Percentiles rank a stretch among this genome's conserved stretches.
Conservation (phyloP, 2,329 filamentous ascomycete genomes). For the Aspergillus versicolor region DNA sequence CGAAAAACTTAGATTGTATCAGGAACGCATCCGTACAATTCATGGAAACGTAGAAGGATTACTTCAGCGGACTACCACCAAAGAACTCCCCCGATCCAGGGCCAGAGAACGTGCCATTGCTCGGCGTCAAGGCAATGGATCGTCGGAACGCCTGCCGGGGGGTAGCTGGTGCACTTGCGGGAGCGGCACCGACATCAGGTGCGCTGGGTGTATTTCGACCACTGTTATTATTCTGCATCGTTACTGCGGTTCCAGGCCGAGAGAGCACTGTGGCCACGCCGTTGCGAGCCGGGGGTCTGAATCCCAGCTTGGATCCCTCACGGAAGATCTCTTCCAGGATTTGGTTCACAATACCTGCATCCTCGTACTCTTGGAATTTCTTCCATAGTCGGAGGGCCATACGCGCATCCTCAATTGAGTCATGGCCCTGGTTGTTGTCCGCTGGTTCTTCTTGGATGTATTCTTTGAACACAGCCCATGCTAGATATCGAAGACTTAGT, state of each 20-base stretch:
- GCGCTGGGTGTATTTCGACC: constrained; percentile 45
- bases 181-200: constrained; percentile 30
- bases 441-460: constrained; percentile 82
- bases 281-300: constrained; percentile 53
- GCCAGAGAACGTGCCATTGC: constrained; percentile 41
- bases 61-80: constrained; percentile 40
- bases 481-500: constrained; percentile 84
- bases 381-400: constrained; percentile 86
- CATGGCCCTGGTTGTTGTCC: constrained; percentile 59
- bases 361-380: constrained; percentile 85
- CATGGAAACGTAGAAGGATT: constrained; percentile 7
- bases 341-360: constrained; percentile 77
- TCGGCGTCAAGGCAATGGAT: constrained; percentile 43
- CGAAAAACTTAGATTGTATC: background rate
- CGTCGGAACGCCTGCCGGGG: constrained; percentile 44
- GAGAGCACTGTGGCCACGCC: constrained; percentile 32
- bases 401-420: constrained; percentile 91
- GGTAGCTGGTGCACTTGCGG: constrained; percentile 37
- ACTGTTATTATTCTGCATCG: constrained; percentile 37
- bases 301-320: constrained; percentile 59
- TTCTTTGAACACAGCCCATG: constrained; percentile 87
- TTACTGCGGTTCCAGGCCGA: constrained; percentile 40
- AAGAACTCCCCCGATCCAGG: constrained; percentile 40
- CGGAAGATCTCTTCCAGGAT: constrained; percentile 86
- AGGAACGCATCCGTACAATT: background rate